Conservation (phyloP, 2,329 filamentous ascomycete genomes). For the Neospermospora avenae region DNA sequence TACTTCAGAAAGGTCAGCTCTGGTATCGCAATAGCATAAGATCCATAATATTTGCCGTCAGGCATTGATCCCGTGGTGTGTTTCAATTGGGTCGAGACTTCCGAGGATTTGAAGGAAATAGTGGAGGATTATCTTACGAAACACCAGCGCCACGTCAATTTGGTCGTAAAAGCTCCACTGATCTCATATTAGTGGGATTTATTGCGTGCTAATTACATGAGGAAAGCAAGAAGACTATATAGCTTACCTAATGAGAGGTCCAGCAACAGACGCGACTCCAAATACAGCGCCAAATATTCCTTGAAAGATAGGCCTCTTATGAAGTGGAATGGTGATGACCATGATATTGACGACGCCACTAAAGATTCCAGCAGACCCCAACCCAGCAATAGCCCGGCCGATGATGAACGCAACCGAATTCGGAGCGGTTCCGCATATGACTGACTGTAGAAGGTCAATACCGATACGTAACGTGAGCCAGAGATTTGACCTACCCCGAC, state of each 20-base stretch:
- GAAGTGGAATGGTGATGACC: constrained; percentile 28
- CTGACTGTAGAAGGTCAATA: constrained; percentile 26
- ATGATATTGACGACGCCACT: constrained; percentile 32
- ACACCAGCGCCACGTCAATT: constrained; percentile 36
- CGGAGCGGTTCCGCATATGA: constrained; percentile 36
- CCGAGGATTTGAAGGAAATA: no score
- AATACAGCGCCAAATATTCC: constrained; percentile 33
- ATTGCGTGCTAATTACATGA: not conserved
- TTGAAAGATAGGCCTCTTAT: constrained; percentile 32
- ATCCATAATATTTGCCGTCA: no score
- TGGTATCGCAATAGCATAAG: no score
- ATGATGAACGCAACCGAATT: constrained; percentile 36
- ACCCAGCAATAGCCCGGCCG: constrained; percentile 34
- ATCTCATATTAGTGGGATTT: not conserved
- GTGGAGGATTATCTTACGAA: constrained; percentile 16
- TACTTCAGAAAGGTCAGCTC: constrained; percentile 11
- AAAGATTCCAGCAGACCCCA: constrained; percentile 33
- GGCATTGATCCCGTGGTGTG: no score
- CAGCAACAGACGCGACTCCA: constrained; percentile 35
- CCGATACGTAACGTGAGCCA: not conserved
- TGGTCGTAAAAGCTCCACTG: constrained; percentile 42
- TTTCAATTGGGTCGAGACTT: no score
- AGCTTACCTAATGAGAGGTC: constrained; percentile 30
- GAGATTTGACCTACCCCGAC: constrained; percentile 28
- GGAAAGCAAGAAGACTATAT: not conserved